Evolutionary conservation across 495 filamentous ascomycete species (phyloP).

Genomic region (Pseudevernia furfuracea): DNA sequence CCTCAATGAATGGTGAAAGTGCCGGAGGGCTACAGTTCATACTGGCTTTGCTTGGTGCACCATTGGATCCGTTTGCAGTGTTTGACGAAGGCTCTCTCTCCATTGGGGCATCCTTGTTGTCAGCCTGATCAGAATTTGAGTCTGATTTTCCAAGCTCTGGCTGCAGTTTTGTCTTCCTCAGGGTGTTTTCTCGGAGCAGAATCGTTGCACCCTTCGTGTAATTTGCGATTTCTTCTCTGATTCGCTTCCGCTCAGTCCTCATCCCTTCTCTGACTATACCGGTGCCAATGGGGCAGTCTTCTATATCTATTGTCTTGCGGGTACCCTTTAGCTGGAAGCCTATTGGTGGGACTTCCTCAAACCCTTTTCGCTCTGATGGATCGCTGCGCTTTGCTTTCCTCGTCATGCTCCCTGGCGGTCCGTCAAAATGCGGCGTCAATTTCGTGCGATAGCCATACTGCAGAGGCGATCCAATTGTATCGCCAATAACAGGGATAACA

Average conservation of each 20-base stretch:
- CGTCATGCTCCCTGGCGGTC: slow-evolving; percentile 43
- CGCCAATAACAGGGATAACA: slow-evolving; percentile 63
- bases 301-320: slow-evolving; percentile 74
- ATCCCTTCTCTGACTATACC: slow-evolving; percentile 71
- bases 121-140: neutral
- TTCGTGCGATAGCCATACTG: slow-evolving; percentile 95
- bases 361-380: slow-evolving; percentile 31
- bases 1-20: slow-evolving; percentile 50
- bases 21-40: slow-evolving; percentile 29
- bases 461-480: slow-evolving; percentile 82
- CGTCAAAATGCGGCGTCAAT: slow-evolving; percentile 90
- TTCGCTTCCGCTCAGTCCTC: slow-evolving; percentile 60
- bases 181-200: slow-evolving; percentile 77
- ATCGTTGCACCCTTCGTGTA: slow-evolving; percentile 82
- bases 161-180: slow-evolving; percentile 43
- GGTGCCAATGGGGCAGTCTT: slow-evolving; percentile 94
- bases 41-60: neutral
- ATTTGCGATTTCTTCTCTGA: slow-evolving; percentile 57
- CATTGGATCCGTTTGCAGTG: neutral
- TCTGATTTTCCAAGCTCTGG: neutral
- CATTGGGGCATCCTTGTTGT: neutral
- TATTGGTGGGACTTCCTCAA: slow-evolving; percentile 61
- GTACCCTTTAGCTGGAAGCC: slow-evolving; percentile 82
- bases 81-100: neutral
- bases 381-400: slow-evolving; percentile 34